Evolutionary conservation across 805 yeast species (phyloP), one percentile per base, ranked within the genome.

Genomic region (Ogataea thermomethanolica): DNA sequence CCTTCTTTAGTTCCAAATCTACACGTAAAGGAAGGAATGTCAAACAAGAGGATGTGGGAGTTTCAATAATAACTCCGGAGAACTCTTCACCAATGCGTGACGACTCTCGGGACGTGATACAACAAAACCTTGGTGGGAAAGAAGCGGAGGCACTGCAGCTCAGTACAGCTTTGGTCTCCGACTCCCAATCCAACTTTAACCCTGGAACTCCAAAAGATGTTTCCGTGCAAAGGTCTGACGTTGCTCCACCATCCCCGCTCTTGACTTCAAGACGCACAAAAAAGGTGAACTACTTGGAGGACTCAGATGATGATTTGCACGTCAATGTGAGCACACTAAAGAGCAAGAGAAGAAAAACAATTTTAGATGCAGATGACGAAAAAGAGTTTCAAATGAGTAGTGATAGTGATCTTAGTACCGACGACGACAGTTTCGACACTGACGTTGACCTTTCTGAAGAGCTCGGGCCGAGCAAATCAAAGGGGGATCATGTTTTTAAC

Each of bases 361-460:
- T 35, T 7, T 37, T 36, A n/a, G 43, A 41, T 13, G 50, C 44
- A 11, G 51, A 42, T 8, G 51, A 40, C 8, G 50, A 44, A 7
- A 53, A 45, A 11, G 58, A 25, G 23, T 49, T 46, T 29, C 29
- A 47, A 9, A 32, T 43, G 3, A 53, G 35, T 15, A 35, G 20
- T 11, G 47, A 28, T 7, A 42, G 29, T 14, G 48, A 41, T 12
- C 35, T 39, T 5, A 43, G 31, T 21, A 54, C 43, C 8, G 59
- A 50, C 3, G 56, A 53, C 26, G 46, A 43, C 11, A 53, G 63
- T 45, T 51, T 59, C 8, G 62, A 59, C 24, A 29, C 47, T 9
- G 52, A 53, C 2, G 53, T 49, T 12, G 41, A 26, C 13, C 48
- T 48, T 15, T 43, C 48, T 13, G 34, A 38, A 30, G 27, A 44